Base-by-base conservation (phyloP, 345 rosid species). In the Firmiana major region DNA sequence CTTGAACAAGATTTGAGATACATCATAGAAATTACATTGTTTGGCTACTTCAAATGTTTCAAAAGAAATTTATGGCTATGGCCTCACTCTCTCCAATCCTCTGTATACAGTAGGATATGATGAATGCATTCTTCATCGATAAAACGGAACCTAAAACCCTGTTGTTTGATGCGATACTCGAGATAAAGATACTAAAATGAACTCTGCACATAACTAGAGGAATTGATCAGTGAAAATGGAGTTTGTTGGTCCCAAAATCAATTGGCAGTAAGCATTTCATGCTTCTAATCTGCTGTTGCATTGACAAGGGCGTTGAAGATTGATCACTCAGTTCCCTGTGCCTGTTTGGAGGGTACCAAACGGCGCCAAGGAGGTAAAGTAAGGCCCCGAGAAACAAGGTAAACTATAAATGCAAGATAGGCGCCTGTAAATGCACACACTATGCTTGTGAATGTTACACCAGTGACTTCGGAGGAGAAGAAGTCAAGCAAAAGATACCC, bases 401-500 rank as follows among this genome's bases (percentile, higher is more conserved):
- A 93, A 57, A 90, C 0, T 81, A 93, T 90, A 82, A 95, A 95
- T 0, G 88, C 88, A 36, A 85, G 81, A 69, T 95, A 95, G 12
- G 87, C 87, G 49, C 81, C 84, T 0, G 91, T 90, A 67, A 90
- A 85, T 74, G 55, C 64, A n/a, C 58, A 78, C 58, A 92, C 81
- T 1, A 78, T 59, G 13, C 82, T 78, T 2, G 92, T 68, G 28
- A 87, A 82, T 49, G 74, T 2, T 17, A 87, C 31, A 17, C 97
- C 90, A 43, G 73, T 79, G 71, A 87, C 98, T 83, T 92, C 98
- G 3, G 72, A 73, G 66, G 87, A 77, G 89, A 92, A 93, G 83
- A 93, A 92, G 75, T 95, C 97, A 28, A 89, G 40, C 81, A 95
- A 63, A 24, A 95, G 97, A 80, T 95, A 95, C 4, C 94, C 97